Evolutionary conservation across 1,139 yeast genomes (phyloP).

Genomic region (Kodamaea sp.): DNA sequence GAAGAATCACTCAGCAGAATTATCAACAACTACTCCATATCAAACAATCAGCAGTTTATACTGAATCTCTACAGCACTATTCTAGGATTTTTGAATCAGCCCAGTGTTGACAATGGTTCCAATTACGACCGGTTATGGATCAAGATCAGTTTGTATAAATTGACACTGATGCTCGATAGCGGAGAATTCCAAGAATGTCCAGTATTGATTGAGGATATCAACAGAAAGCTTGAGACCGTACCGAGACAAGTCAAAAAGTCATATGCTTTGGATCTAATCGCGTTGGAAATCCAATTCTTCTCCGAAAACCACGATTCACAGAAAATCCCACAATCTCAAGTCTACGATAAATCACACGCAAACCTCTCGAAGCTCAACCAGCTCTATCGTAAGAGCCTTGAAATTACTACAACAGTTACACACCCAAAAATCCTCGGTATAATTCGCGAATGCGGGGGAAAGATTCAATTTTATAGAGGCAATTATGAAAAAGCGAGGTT

Average conservation of each 20-base stretch:
- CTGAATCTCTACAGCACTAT: constrained; percentile 31
- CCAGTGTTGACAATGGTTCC: constrained; percentile 13
- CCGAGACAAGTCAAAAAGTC: constrained; percentile 48
- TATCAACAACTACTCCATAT: constrained; percentile 45
- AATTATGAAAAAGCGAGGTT: constrained; percentile 64
- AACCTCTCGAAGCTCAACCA: constrained; percentile 44
- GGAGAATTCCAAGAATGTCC: constrained; percentile 38
- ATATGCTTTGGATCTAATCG: constrained; percentile 60
- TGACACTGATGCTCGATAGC: constrained; percentile 48
- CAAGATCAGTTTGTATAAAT: constrained; percentile 53
- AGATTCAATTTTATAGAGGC: constrained; percentile 60
- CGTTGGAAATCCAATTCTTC: constrained; percentile 61
- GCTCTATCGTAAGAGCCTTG: constrained; percentile 50
- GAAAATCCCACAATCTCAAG: no score
- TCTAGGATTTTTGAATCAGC: constrained; percentile 20
- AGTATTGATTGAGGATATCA: constrained; percentile 40
- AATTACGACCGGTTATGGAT: constrained; percentile 57
- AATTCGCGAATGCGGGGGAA: constrained; percentile 74
- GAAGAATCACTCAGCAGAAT: constrained; percentile 65
- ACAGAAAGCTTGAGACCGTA: constrained; percentile 36
- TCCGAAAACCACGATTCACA: constrained; percentile 18
- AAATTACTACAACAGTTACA: constrained; percentile 63
- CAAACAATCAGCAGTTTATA: constrained; percentile 29
- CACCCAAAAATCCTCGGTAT: constrained; percentile 75
- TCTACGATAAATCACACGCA: constrained; percentile 18